These are phyloP conservation scores for Phylloporus sp. DNA, from an alignment of 1,284 basidiomycete species.

Conservation along the genomic window DNA sequence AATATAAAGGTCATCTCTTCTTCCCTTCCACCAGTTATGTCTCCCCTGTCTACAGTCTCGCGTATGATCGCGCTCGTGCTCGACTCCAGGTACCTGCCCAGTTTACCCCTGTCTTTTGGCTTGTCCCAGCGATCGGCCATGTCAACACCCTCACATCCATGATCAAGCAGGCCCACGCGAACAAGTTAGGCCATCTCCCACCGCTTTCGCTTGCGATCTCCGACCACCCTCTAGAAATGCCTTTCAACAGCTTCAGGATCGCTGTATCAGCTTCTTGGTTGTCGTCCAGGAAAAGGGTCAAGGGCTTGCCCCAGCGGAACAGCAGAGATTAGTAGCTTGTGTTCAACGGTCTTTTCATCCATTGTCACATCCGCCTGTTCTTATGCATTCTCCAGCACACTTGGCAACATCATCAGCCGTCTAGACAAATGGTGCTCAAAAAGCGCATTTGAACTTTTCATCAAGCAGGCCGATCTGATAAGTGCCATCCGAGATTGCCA, in stretches of 20 bases:
- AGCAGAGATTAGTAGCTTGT: constrained; percentile 27
- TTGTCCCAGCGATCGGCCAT: constrained; percentile 50
- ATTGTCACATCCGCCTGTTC: constrained; percentile 4
- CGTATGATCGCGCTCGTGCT: constrained; percentile 25
- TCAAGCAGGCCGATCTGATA: constrained; percentile 53
- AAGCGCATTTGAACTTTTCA: constrained; percentile 48
- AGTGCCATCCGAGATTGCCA: constrained; percentile 53
- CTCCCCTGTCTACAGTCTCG: constrained; percentile 21
- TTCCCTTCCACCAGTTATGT: constrained; percentile 27
- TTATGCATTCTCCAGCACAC: constrained; percentile 42
- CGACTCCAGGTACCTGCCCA: constrained; percentile 49
- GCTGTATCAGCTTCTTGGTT: constrained; percentile 41
- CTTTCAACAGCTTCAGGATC: constrained; percentile 52
- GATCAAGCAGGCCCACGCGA: constrained; percentile 55
- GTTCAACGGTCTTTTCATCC: constrained; percentile 31
- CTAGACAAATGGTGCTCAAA: constrained; percentile 53
- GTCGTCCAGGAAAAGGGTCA: constrained; percentile 33
- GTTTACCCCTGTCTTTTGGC: constrained; percentile 57
- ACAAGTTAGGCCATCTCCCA: constrained; percentile 45
- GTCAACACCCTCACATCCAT: constrained; percentile 52
- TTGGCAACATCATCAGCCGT: constrained; percentile 45
- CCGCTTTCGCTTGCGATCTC: constrained; percentile 2
- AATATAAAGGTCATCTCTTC: background rate
- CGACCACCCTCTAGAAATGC: constrained; percentile 43
- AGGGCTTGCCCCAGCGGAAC: constrained; percentile 30